Base-by-base conservation (phyloP, 352 stramenopile genomes). In the Pythium apleroticum region DNA sequence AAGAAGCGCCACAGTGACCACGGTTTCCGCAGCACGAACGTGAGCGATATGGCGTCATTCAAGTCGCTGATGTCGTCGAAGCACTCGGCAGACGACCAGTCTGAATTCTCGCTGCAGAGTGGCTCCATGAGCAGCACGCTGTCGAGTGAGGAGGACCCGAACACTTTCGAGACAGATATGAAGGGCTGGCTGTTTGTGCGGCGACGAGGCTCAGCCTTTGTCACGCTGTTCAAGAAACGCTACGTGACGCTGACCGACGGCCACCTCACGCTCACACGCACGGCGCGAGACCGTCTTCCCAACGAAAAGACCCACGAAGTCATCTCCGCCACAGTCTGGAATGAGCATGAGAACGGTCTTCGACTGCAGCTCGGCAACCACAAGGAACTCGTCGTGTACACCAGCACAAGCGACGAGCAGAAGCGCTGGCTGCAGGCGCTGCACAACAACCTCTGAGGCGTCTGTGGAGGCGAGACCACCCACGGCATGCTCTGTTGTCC, bases 171-270 rank as follows among this genome's bases (percentile, higher is more conserved):
- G 33, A 60, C 24, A 30, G 75, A 82, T 43, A 77, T 72, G 77
- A 63, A 77, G 41, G 81, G 79, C 35, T 86, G 76, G 58, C 68
- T 90, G 54, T 63, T 73, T 41, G 49, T 88, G 30, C 77, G 79
- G 1, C 62, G 68, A 15, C 39, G 60, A 11, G 43, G 33, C 25
- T 52, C 57, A 15, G 28, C 50, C 1, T 63, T 76, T 43, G 25
- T 89, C 9, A 73, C 63, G 10, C 52, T 68, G 14, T 89, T 71
- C 71, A 88, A 82, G 69, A 86, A 82, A 69, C 81, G 81, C 31
- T 89, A 73, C 48, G 57, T 89, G 59, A 74, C 65, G 61, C 63
- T 88, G 0, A 52, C 46, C 1, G 68, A 89, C 56, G 81, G 81
- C 53, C 75, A 78, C 48, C 22, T 90, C 49, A 74, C 62, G 10